Conservation (phyloP, 495 filamentous ascomycete species). For the Haplographium delicatum region DNA sequence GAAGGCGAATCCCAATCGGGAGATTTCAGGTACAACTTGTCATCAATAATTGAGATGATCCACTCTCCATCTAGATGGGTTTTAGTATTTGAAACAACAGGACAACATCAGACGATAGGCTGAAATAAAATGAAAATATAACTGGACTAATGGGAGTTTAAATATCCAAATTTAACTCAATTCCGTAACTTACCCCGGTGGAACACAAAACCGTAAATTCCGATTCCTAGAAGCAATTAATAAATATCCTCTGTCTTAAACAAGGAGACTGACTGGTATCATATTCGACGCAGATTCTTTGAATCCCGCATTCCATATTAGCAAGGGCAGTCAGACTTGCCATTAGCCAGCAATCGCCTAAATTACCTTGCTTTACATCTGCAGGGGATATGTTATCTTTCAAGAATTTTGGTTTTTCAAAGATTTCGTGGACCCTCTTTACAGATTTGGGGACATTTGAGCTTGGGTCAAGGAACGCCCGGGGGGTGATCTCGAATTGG, state of each 20-base stretch:
- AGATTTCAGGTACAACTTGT: constrained; percentile 70
- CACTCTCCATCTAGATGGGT: constrained; percentile 68
- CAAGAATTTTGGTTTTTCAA: constrained; percentile 80
- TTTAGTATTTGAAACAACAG: background rate
- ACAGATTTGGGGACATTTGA: constrained; percentile 48
- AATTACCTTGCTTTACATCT: constrained; percentile 73
- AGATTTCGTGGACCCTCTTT: constrained; percentile 75
- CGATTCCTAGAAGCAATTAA: constrained; percentile 42
- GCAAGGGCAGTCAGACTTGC: constrained; percentile 59
- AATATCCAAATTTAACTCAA: background rate
- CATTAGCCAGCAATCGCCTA: constrained; percentile 92
- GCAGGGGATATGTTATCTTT: constrained; percentile 77
- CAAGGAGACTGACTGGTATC: constrained; percentile 45
- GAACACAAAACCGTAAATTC: constrained; percentile 95
- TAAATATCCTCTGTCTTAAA: background rate
- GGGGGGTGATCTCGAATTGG: constrained; percentile 19
- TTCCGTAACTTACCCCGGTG: constrained; percentile 46
- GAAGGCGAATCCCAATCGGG: constrained; percentile 62
- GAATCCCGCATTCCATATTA: constrained; percentile 70
- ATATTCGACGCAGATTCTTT: constrained; percentile 75
- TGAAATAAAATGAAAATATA: background rate
- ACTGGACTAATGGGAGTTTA: background rate
- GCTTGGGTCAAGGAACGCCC: constrained; percentile 14
- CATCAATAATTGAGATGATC: constrained; percentile 84
- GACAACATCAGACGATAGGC: background rate